Conservation (phyloP, 2,329 filamentous ascomycete genomes). For the Colletotrichum acutatum region DNA sequence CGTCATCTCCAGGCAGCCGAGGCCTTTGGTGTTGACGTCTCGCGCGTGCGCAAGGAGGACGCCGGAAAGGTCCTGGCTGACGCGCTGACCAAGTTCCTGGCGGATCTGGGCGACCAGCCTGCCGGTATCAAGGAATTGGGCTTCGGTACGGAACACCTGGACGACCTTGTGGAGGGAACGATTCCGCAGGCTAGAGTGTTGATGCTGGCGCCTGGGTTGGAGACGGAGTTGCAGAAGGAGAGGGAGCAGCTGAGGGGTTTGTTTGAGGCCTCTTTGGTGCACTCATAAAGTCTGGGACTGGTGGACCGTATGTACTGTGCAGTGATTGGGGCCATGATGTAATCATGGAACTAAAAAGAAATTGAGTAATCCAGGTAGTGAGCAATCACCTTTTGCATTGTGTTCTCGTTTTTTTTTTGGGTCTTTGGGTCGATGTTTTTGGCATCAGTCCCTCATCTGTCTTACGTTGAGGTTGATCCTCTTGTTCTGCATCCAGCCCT, state of each 20-base stretch:
- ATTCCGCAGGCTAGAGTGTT: constrained; percentile 91
- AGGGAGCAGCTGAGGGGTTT: constrained; percentile 76
- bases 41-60: constrained; percentile 86
- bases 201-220: constrained; percentile 88
- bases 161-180: constrained; percentile 90
- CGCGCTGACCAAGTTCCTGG: constrained; percentile 83
- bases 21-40: constrained; percentile 89
- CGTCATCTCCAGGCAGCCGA: constrained; percentile 91
- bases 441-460: constrained; percentile 75
- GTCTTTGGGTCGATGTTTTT: neutral
- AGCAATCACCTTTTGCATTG: neutral
- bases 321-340: neutral
- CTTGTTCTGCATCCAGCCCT: constrained; percentile 88
- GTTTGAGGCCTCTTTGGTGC: constrained; percentile 70
- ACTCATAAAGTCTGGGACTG: constrained; percentile 32
- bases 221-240: constrained; percentile 75
- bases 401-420: neutral
- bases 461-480: constrained; percentile 92
- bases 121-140: constrained; percentile 85
- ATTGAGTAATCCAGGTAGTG: neutral
- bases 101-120: constrained; percentile 89
- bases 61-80: constrained; percentile 90
- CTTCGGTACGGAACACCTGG: constrained; percentile 80
- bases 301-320: neutral
- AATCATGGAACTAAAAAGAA: neutral